A percentile compares a stretch with the other conserved stretches of the same genome.
phyloP scores from a whole-genome alignment of 306 rosid species.

The Citrullus mucosospermus region DNA sequence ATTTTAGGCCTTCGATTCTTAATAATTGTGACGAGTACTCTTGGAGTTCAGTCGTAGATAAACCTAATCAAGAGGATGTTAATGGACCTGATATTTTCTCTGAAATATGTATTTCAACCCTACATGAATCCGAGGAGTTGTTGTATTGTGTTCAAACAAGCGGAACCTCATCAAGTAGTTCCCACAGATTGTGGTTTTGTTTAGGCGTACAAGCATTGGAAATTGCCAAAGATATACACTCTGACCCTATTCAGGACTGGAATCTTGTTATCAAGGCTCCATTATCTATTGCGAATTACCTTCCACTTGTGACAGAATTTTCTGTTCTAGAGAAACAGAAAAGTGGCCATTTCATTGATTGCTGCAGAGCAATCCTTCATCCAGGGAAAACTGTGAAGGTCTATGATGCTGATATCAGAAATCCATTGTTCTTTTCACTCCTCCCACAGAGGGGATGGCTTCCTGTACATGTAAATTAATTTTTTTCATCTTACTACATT shows the following conservation, averaged over 20 bases:
- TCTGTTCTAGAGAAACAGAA: conserved; percentile 78
- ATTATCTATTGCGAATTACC: conserved; percentile 60
- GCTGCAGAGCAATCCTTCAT: conserved; percentile 64
- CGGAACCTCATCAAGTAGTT: conserved; percentile 53
- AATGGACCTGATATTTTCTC: conserved; percentile 22
- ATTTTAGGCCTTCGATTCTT: conserved; percentile 51
- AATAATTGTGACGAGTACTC: conserved; percentile 41
- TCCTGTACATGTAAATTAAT: conserved; percentile 50
- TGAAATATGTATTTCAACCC: conserved; percentile 56
- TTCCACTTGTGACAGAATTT: conserved; percentile 86
- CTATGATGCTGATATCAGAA: conserved; percentile 71
- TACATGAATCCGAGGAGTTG: conserved; percentile 69
- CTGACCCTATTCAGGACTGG: conserved; percentile 97
- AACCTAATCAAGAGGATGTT: conserved; percentile 31
- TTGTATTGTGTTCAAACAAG: conserved; percentile 52
- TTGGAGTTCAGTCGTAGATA: conserved; percentile 70
- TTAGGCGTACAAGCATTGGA: conserved; percentile 75
- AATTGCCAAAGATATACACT: conserved; percentile 78
- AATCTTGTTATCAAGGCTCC: conserved; percentile 82
- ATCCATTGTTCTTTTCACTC: conserved; percentile 83
- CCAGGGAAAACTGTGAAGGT: conserved; percentile 69
- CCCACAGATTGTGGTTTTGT: conserved; percentile 71
- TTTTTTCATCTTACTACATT: background rate
- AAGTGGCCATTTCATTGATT: conserved; percentile 55
- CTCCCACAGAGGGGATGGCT: conserved; percentile 97